A percentile compares a stretch with the other conserved stretches of the same genome.
phyloP scores from a whole-genome alignment of 1,139 yeast genomes.

The Magnusiomyces tetraspermus region DNA sequence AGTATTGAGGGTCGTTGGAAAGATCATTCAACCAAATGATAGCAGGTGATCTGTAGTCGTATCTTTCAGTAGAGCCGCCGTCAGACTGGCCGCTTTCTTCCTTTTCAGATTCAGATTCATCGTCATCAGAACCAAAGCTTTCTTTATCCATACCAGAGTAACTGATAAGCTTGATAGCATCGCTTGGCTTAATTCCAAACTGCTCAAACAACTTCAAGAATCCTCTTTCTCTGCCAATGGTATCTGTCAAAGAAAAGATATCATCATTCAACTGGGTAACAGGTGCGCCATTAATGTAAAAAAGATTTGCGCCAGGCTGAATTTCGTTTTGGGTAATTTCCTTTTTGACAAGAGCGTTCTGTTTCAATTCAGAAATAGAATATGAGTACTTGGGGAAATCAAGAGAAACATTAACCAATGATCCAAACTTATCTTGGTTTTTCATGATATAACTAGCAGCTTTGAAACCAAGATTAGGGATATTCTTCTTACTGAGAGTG shows the following conservation, averaged over 20 bases:
- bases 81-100: constrained; percentile 15
- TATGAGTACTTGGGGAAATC: constrained; percentile 31
- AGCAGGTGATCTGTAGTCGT: constrained; percentile 39
- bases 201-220: constrained; percentile 20
- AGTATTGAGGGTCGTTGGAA: constrained; percentile 52
- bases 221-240: constrained; percentile 28
- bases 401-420: constrained; percentile 27
- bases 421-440: constrained; percentile 25
- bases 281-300: constrained; percentile 34
- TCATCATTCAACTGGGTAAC: constrained; percentile 23
- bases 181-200: constrained; percentile 16
- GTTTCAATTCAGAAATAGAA: constrained; percentile 20
- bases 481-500: constrained; percentile 22
- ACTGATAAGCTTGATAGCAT: constrained; percentile 17
- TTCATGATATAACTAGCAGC: constrained; percentile 28
- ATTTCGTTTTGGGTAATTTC: constrained; percentile 22
- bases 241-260: constrained; percentile 26
- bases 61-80: constrained; percentile 24
- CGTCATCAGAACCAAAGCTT: background rate
- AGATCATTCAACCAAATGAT: constrained; percentile 72
- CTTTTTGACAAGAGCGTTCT: constrained; percentile 17
- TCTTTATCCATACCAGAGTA: constrained; percentile 4
- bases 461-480: constrained; percentile 28
- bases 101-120: background rate
- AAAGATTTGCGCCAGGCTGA: constrained; percentile 29